These are phyloP conservation scores for Simplicillium sp. DNA, from an alignment of 2,329 filamentous ascomycete species.

Conservation along the genomic window DNA sequence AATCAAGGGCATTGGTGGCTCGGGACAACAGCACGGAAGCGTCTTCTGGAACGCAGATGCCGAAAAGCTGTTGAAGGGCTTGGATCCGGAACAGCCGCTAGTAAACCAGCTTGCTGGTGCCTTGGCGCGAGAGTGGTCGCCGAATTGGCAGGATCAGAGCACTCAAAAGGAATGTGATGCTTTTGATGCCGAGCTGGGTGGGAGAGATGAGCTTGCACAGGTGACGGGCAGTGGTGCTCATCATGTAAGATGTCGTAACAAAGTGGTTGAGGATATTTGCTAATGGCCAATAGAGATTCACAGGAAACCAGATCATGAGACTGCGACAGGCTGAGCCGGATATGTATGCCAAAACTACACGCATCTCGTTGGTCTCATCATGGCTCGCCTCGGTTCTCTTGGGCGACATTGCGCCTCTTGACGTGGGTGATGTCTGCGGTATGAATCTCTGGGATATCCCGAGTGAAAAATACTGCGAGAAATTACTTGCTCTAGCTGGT, in stretches of 20 bases:
- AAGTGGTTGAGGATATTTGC: not conserved
- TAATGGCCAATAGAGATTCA: constrained; percentile 61
- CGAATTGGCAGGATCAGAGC: constrained; percentile 97
- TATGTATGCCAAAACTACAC: constrained; percentile 69
- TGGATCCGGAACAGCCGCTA: constrained; percentile 54
- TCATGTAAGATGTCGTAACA: constrained; percentile 53
- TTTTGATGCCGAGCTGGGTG: constrained; percentile 68
- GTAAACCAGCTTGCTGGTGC: constrained; percentile 63
- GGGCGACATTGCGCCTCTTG: constrained; percentile 76
- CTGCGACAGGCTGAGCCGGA: constrained; percentile 73
- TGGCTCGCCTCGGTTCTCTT: constrained; percentile 89
- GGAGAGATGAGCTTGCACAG: constrained; percentile 58
- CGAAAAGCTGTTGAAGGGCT: constrained; percentile 48
- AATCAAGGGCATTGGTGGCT: constrained; percentile 77
- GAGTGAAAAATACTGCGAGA: constrained; percentile 61
- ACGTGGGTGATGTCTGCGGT: constrained; percentile 89
- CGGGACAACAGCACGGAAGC: constrained; percentile 95
- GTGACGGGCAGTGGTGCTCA: constrained; percentile 89
- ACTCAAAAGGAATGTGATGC: constrained; percentile 85
- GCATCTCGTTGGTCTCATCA: constrained; percentile 90
- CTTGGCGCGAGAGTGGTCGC: constrained; percentile 78
- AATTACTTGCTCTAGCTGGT: constrained; percentile 66
- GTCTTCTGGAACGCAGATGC: constrained; percentile 80
- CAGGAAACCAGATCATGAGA: constrained; percentile 89
- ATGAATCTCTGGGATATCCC: constrained; percentile 96